phyloP scores from a whole-genome alignment of 192 early-diverging fungal species.

The Backusella circina region DNA sequence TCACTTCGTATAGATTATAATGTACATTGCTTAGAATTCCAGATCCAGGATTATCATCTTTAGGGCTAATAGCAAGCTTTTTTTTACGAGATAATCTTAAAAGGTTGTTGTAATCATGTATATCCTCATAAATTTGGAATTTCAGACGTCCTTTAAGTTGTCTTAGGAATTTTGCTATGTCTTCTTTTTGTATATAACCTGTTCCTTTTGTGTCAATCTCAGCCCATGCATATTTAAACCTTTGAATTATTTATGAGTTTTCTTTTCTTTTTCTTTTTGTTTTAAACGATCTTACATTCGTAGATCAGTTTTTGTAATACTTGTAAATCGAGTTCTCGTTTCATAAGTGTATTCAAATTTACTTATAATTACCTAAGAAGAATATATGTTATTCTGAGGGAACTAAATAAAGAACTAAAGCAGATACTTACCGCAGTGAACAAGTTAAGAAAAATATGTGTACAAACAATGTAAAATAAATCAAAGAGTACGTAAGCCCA shows the following conservation, averaged over 20 bases:
- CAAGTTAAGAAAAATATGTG: slow-evolving; percentile 58
- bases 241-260: not conserved
- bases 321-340: slow-evolving; percentile 28
- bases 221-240: slow-evolving; percentile 35
- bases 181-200: slow-evolving; percentile 27
- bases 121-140: slow-evolving; percentile 26
- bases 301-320: slow-evolving; percentile 28
- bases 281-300: slow-evolving; percentile 22
- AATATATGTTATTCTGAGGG: not conserved
- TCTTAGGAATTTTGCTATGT: slow-evolving; percentile 18
- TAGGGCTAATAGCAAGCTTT: not conserved
- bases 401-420: not conserved
- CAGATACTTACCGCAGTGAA: slow-evolving; percentile 46
- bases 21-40: not conserved
- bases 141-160: slow-evolving; percentile 13
- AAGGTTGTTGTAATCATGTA: not conserved
- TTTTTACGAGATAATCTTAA: not conserved
- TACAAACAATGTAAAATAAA: slow-evolving; percentile 54
- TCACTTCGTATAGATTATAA: slow-evolving; percentile 19
- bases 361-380: slow-evolving; percentile 27
- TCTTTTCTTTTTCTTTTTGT: not conserved
- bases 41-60: not conserved
- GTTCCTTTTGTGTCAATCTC: slow-evolving; percentile 31
- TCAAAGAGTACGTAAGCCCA: slow-evolving; percentile 57
- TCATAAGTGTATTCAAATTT: slow-evolving; percentile 37